These are phyloP conservation scores for Globisporangium canariense DNA, from an alignment of 352 stramenopile species.

Conservation along the genomic window DNA sequence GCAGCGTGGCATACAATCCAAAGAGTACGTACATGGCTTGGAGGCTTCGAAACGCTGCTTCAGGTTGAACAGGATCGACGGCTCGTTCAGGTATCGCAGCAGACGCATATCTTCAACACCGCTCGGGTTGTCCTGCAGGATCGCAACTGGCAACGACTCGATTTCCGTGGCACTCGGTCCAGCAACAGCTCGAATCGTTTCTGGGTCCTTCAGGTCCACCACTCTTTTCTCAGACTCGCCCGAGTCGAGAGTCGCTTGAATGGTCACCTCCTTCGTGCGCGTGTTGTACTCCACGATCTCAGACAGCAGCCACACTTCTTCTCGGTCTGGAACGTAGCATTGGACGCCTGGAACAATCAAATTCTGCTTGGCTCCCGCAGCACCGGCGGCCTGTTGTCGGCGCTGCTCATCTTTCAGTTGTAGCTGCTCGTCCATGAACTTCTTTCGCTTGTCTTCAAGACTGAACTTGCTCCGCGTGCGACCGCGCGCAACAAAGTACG, in stretches of 20 bases:
- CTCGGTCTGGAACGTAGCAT: slow-evolving; percentile 87
- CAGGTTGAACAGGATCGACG: slow-evolving; percentile 93
- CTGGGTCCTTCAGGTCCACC: slow-evolving; percentile 79
- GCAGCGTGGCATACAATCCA: background rate
- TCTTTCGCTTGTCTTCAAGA: slow-evolving; percentile 76
- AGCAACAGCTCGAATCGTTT: slow-evolving; percentile 79
- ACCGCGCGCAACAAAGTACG: slow-evolving; percentile 54
- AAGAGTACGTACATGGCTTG: slow-evolving; percentile 77
- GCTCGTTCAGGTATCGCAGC: slow-evolving; percentile 90
- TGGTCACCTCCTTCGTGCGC: slow-evolving; percentile 74
- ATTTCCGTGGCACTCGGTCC: slow-evolving; percentile 74
- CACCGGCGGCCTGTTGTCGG: slow-evolving; percentile 52
- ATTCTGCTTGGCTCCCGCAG: slow-evolving; percentile 68
- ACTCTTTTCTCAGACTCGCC: slow-evolving; percentile 64
- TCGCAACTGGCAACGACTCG: slow-evolving; percentile 80
- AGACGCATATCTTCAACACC: slow-evolving; percentile 86
- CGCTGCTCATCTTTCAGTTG: slow-evolving; percentile 78
- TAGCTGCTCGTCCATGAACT: slow-evolving; percentile 83
- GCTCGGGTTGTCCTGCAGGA: slow-evolving; percentile 69
- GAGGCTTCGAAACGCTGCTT: slow-evolving; percentile 87
- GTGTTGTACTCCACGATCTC: slow-evolving; percentile 86
- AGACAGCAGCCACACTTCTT: slow-evolving; percentile 81
- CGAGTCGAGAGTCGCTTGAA: slow-evolving; percentile 65
- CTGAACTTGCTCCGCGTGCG: slow-evolving; percentile 60
- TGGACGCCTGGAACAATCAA: slow-evolving; percentile 85